Evolutionary conservation across 805 yeast genomes (phyloP).

Genomic region (Starmerella etchellsii): DNA sequence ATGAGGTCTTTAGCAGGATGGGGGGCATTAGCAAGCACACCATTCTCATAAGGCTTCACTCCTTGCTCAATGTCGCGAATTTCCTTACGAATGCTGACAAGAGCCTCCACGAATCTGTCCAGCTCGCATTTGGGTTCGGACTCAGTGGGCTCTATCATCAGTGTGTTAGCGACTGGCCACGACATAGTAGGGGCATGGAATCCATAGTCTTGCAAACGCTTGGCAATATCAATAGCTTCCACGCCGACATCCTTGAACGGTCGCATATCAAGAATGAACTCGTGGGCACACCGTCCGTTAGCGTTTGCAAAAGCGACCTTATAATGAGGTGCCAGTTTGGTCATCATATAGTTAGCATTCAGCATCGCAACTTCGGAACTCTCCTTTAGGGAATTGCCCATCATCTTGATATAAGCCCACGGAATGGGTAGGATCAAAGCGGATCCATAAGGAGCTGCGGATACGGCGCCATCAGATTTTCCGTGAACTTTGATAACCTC

Average conservation of each 20-base stretch:
- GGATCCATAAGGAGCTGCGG: slow-evolving; percentile 92
- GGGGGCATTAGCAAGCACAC: slow-evolving; percentile 78
- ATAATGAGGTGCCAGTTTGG: slow-evolving; percentile 55
- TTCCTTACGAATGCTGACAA: slow-evolving; percentile 72
- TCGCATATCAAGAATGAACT: slow-evolving; percentile 84
- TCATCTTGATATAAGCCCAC: slow-evolving; percentile 85
- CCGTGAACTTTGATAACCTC: slow-evolving; percentile 39
- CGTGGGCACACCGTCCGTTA: slow-evolving; percentile 83
- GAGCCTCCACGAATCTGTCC: slow-evolving; percentile 78
- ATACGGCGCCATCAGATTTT: slow-evolving; percentile 40
- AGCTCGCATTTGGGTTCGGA: slow-evolving; percentile 79
- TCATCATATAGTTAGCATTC: slow-evolving; percentile 93
- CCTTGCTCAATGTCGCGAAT: slow-evolving; percentile 60
- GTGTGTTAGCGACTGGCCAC: slow-evolving; percentile 94
- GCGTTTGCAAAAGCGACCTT: slow-evolving; percentile 58
- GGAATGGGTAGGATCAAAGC: slow-evolving; percentile 89
- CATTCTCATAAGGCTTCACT: slow-evolving; percentile 43
- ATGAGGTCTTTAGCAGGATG: slow-evolving; percentile 75
- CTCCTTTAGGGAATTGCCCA: slow-evolving; percentile 81
- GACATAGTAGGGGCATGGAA: slow-evolving; percentile 99
- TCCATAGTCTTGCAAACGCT: slow-evolving; percentile 93
- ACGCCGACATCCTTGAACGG: slow-evolving; percentile 65
- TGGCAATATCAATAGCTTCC: slow-evolving; percentile 94
- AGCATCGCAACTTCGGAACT: slow-evolving; percentile 85
- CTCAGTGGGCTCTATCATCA: slow-evolving; percentile 98